These are phyloP conservation scores for Corylus avellana DNA, from an alignment of 306 rosid species.

Conservation along the genomic window DNA sequence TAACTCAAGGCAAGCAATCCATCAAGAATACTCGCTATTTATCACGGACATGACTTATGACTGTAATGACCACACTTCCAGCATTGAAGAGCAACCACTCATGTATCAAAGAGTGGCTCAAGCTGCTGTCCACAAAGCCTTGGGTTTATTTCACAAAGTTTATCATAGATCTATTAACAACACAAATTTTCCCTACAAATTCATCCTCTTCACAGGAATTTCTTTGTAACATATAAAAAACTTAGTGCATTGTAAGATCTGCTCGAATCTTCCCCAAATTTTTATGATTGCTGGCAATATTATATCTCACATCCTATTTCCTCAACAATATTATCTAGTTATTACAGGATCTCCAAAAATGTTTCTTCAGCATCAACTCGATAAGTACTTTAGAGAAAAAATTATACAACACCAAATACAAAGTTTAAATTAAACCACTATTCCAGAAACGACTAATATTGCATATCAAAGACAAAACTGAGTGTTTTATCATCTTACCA, in stretches of 20 bases:
- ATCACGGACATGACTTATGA: not conserved
- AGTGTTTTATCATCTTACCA: conserved; percentile 53
- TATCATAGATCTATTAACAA: not conserved
- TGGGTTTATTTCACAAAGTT: not conserved
- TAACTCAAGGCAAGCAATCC: not conserved
- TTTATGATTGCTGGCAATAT: not conserved
- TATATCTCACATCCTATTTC: not conserved
- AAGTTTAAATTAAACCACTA: not conserved
- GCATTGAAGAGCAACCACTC: not conserved
- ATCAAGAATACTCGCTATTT: not conserved
- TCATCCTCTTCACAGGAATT: not conserved
- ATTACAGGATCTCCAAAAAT: conserved; percentile 1
- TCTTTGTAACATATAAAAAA: not conserved
- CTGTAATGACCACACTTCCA: not conserved
- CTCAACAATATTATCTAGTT: not conserved
- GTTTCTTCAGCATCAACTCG: conserved; percentile 19
- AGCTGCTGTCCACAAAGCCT: not conserved
- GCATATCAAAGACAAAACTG: conserved; percentile 15
- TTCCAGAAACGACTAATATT: not conserved
- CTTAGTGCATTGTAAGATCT: not conserved
- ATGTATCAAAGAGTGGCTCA: not conserved
- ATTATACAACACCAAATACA: not conserved
- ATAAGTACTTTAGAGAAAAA: conserved; percentile 2
- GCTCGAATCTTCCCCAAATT: not conserved
- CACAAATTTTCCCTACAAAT: not conserved